phyloP scores from a whole-genome alignment of 2,329 filamentous ascomycete genomes.

The Xylaria sp. region DNA sequence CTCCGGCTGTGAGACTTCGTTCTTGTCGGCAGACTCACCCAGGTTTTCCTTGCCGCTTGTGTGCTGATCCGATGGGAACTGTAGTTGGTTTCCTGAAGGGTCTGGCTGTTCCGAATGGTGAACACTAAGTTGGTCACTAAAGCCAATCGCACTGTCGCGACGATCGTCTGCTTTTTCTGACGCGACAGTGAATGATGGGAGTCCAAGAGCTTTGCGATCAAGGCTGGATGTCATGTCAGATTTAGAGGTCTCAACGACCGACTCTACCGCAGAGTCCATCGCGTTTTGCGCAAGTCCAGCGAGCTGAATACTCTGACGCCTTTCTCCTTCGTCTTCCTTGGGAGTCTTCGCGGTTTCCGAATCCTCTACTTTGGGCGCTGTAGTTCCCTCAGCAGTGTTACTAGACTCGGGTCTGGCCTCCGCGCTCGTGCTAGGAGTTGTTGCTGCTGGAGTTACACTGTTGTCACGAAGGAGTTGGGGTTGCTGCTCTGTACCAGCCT shows the following conservation, averaged over 20 bases:
- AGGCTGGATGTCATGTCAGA: constrained; percentile 15
- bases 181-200: constrained; percentile 8
- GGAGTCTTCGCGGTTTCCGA: constrained; percentile 18
- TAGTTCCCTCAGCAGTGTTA: constrained; percentile 8
- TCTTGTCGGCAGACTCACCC: not conserved
- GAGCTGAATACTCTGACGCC: constrained; percentile 29
- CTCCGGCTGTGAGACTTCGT: not conserved
- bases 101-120: not conserved
- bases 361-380: constrained; percentile 19
- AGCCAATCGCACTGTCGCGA: not conserved
- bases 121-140: constrained; percentile 1
- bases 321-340: constrained; percentile 33
- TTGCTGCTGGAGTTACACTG: constrained; percentile 10
- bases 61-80: constrained; percentile 9
- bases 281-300: constrained; percentile 22
- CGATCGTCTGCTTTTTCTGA: constrained; percentile 2
- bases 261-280: constrained; percentile 17
- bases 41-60: constrained; percentile 3
- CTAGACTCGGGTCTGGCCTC: constrained; percentile 18
- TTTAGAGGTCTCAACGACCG: constrained; percentile 1
- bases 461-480: constrained; percentile 4
- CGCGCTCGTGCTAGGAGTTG: constrained; percentile 1
- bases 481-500: constrained; percentile 22
- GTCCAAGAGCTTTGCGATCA: constrained; percentile 9
- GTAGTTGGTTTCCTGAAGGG: constrained; percentile 1